These are phyloP conservation scores for Penicillium daleae DNA, from an alignment of 495 filamentous ascomycete genomes.

Conservation along the genomic window DNA sequence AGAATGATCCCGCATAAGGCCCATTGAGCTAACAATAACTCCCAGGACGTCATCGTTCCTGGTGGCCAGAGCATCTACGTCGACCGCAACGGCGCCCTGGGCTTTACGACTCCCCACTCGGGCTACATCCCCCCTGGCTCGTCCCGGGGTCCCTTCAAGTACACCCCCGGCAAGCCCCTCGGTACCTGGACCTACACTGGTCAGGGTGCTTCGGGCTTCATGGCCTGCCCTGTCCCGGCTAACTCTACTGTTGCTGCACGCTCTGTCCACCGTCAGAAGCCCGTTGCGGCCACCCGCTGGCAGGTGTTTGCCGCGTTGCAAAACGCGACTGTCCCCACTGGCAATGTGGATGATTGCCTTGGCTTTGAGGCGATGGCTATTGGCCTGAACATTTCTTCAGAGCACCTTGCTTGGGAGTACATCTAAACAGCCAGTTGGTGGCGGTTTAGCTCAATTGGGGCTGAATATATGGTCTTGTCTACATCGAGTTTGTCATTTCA, in stretches of 20 bases:
- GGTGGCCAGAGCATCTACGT: slow-evolving; percentile 67
- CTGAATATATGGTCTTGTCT: neutral
- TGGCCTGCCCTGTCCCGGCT: slow-evolving; percentile 37
- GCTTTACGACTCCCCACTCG: slow-evolving; percentile 60
- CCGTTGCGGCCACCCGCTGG: slow-evolving; percentile 15
- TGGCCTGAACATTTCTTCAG: slow-evolving; percentile 13
- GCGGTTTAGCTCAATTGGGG: neutral
- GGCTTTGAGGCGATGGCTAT: slow-evolving; percentile 37
- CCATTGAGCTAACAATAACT: slow-evolving; percentile 7
- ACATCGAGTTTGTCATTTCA: neutral
- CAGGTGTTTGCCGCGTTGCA: slow-evolving; percentile 42
- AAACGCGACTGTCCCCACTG: slow-evolving; percentile 40
- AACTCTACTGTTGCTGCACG: slow-evolving; percentile 17
- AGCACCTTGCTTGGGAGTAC: slow-evolving; percentile 39
- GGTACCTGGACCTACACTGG: slow-evolving; percentile 33
- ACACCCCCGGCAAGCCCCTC: slow-evolving; percentile 25
- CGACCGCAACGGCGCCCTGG: slow-evolving; percentile 52
- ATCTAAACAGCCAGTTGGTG: slow-evolving; percentile 22
- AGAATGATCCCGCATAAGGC: neutral
- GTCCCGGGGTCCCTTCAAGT: slow-evolving; percentile 45
- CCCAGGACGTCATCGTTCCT: slow-evolving; percentile 56
- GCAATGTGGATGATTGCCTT: slow-evolving; percentile 37
- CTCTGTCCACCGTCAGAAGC: slow-evolving; percentile 2
- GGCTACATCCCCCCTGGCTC: slow-evolving; percentile 56
- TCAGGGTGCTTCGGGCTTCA: slow-evolving; percentile 37